Evolutionary conservation across 306 rosid species (phyloP), one percentile per base, ranked within the genome.

Genomic region (Cucumis melo): DNA sequence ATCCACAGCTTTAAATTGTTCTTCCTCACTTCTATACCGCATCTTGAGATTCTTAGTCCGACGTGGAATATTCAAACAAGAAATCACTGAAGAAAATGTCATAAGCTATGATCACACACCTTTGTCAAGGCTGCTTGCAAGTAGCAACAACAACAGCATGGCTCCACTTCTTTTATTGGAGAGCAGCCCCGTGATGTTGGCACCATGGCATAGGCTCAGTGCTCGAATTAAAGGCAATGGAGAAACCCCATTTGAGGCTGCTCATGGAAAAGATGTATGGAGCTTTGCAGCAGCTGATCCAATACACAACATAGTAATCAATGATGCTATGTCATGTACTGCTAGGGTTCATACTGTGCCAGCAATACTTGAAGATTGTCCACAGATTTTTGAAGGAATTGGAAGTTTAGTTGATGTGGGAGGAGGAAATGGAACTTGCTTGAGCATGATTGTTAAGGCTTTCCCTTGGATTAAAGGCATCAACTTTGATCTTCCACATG

Each of bases 401-500:
- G 10, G 7, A 0, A 79, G 82, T 6, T 48, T 93, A 44, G 98
- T 93, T 5, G 97, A 93, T 66, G 97, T 88, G 3, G 98, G 97
- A 7, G 93, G 92, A 0, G 98, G 97, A 15, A 83, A 83, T 11
- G 98, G 97, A 7, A 87, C 87, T 1, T 5, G 84, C 41, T 75
- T 85, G 81, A 1, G 80, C 10, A 4, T 81, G 64, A 19, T 89
- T 12, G 80, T 63, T 0, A 50, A 81, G 78, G 87, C 84, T 4
- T 84, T 70, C 15, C 89, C 93, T 21, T 66, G 81, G 84, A 83
- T 91, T 17, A 67, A 7, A 16, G 83, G 84, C 79, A 84, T 89
- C 80, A 93, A 93, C 77, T 91, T 88, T 38, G 97, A 93, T 62
- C 88, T 87, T 78, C 89, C 90, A 0, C 91, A 89, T 36, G 95